phyloP scores from a whole-genome alignment of 2,329 filamentous ascomycete genomes.

The Aschersonia sp. region DNA sequence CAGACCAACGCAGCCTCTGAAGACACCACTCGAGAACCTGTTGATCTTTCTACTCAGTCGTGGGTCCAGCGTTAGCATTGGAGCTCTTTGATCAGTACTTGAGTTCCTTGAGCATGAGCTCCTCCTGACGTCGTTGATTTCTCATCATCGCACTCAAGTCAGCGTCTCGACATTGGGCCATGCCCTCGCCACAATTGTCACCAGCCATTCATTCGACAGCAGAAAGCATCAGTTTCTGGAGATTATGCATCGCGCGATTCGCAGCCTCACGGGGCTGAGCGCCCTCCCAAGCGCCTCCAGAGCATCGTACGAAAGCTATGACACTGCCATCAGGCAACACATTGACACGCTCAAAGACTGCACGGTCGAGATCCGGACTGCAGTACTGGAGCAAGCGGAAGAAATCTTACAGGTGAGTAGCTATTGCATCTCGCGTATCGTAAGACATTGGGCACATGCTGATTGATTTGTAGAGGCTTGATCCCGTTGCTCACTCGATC shows the following conservation, averaged over 20 bases:
- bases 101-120: neutral
- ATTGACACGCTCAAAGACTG: neutral
- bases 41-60: too few relatives aligned
- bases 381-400: conserved; percentile 18
- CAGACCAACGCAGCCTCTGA: too few relatives aligned
- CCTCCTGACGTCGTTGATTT: neutral
- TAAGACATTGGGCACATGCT: neutral
- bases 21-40: too few relatives aligned
- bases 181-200: neutral
- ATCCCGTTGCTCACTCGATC: conserved; percentile 34
- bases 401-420: conserved; percentile 25
- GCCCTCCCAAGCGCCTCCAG: neutral
- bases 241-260: conserved; percentile 1
- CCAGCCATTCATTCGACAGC: neutral
- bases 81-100: too few relatives aligned
- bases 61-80: too few relatives aligned
- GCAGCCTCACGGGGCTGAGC: conserved; percentile 1
- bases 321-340: conserved; percentile 3
- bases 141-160: neutral
- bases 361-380: conserved; percentile 2
- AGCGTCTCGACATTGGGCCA: neutral
- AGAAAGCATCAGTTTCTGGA: neutral
- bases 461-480: conserved; percentile 21
- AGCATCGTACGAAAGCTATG: conserved; percentile 1
- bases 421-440: neutral